These are phyloP conservation scores for Circinella minor DNA, from an alignment of 371 early-diverging fungal species.

Conservation along the genomic window DNA sequence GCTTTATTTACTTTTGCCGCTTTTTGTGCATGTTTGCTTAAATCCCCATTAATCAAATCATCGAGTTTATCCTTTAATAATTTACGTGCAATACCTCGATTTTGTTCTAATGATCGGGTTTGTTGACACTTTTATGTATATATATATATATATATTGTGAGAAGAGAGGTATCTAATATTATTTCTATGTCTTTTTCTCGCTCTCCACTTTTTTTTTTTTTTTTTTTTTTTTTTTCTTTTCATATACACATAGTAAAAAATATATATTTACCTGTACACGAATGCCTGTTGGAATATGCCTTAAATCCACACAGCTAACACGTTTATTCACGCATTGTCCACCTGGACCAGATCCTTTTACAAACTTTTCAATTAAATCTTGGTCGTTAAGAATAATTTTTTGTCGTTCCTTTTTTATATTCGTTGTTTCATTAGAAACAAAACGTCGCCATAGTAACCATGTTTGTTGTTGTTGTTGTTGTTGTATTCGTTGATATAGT, in stretches of 20 bases:
- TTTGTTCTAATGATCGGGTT: constrained; percentile 76
- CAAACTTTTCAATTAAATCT: constrained; percentile 86
- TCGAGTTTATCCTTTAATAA: constrained; percentile 73
- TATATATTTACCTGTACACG: constrained; percentile 59
- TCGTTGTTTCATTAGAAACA: not conserved
- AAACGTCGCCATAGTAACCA: constrained; percentile 8
- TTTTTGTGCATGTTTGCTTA: constrained; percentile 70
- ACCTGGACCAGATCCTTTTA: constrained; percentile 91
- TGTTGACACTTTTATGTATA: constrained; percentile 68
- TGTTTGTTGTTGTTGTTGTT: not conserved
- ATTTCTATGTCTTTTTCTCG: too few species aligned
- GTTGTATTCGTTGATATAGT: not conserved
- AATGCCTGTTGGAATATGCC: constrained; percentile 85
- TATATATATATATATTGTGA: not conserved
- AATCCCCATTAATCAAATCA: constrained; percentile 65
- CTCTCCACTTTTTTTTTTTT: too few species aligned
- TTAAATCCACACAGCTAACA: constrained; percentile 81
- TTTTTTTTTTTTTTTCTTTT: too few species aligned
- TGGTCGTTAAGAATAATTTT: constrained; percentile 72
- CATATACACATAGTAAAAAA: not conserved
- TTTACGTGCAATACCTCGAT: constrained; percentile 78
- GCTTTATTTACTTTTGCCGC: constrained; percentile 64
- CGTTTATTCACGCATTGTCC: constrained; percentile 95
- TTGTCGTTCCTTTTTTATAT: constrained; percentile 23
- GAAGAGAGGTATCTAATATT: not conserved